phyloP scores from a whole-genome alignment of 805 yeast genomes.

The Suhomyces sp. region DNA sequence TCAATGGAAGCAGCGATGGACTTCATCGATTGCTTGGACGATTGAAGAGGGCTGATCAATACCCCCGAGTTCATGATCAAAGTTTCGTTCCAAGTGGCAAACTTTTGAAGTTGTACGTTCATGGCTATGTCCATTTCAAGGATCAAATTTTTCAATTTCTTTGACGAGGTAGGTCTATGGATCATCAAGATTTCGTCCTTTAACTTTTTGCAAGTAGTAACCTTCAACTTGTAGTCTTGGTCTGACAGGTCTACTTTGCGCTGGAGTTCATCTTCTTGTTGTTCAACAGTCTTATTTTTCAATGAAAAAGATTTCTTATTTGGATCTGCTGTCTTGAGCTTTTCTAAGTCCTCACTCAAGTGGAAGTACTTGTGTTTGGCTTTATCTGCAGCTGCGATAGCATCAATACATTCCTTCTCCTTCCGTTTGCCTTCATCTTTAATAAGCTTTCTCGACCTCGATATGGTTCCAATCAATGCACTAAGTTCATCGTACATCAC shows the following conservation, averaged over 20 bases:
- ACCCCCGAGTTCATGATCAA: constrained; percentile 82
- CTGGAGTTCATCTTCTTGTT: constrained; percentile 85
- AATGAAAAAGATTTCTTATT: constrained; percentile 78
- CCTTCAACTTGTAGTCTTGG: constrained; percentile 78
- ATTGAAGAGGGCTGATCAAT: constrained; percentile 69
- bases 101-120: constrained; percentile 84
- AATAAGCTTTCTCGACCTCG: constrained; percentile 67
- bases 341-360: constrained; percentile 83
- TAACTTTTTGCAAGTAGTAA: constrained; percentile 65
- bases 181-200: constrained; percentile 70
- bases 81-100: constrained; percentile 84
- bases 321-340: constrained; percentile 77
- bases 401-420: constrained; percentile 83
- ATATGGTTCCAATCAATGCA: constrained; percentile 67
- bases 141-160: constrained; percentile 70
- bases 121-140: constrained; percentile 88
- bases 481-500: constrained; percentile 83
- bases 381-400: constrained; percentile 83
- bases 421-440: constrained; percentile 81
- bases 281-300: constrained; percentile 76
- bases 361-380: constrained; percentile 74
- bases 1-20: constrained; percentile 73
- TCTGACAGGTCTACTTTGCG: constrained; percentile 83
- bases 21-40: constrained; percentile 67
- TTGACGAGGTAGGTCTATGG: constrained; percentile 76